Evolutionary conservation across 2,329 filamentous ascomycete genomes (phyloP).

Genomic region (Botrytis galanthina): DNA sequence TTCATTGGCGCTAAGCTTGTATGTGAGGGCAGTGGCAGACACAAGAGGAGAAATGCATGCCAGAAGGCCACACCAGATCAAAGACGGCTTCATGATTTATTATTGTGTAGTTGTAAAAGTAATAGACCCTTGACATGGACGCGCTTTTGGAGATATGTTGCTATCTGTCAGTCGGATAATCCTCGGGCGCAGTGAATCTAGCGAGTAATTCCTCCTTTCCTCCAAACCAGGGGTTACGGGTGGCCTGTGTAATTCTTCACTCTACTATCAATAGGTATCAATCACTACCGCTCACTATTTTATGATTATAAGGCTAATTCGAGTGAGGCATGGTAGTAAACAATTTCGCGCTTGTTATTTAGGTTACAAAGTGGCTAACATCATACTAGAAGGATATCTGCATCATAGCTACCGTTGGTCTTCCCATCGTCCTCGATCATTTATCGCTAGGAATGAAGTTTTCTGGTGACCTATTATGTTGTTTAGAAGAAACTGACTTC

Average conservation of each 20-base stretch:
- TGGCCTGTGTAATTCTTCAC: not conserved
- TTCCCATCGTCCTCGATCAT: constrained; percentile 2
- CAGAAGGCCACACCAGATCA: constrained; percentile 64
- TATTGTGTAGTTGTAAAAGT: constrained; percentile 14
- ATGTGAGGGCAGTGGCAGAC: constrained; percentile 88
- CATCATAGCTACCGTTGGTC: constrained; percentile 11
- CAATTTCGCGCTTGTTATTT: not conserved
- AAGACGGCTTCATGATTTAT: constrained; percentile 61
- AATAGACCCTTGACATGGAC: not conserved
- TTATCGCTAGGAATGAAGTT: constrained; percentile 15
- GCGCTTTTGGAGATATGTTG: constrained; percentile 16
- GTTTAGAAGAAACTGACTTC: constrained; percentile 16
- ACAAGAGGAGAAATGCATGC: constrained; percentile 69
- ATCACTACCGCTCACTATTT: not conserved
- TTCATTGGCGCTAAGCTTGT: constrained; percentile 86
- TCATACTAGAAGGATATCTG: constrained; percentile 14
- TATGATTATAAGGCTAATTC: not conserved
- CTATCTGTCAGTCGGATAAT: constrained; percentile 18
- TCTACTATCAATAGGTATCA: not conserved
- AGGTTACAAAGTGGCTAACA: constrained; percentile 9
- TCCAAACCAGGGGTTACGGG: not conserved
- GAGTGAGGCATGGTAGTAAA: not conserved
- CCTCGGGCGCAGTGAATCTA: not conserved
- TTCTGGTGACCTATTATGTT: constrained; percentile 18
- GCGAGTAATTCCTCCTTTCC: constrained; percentile 4